These are phyloP conservation scores for Rhizopogon rudus DNA, from an alignment of 768 basidiomycete genomes.

Conservation along the genomic window DNA sequence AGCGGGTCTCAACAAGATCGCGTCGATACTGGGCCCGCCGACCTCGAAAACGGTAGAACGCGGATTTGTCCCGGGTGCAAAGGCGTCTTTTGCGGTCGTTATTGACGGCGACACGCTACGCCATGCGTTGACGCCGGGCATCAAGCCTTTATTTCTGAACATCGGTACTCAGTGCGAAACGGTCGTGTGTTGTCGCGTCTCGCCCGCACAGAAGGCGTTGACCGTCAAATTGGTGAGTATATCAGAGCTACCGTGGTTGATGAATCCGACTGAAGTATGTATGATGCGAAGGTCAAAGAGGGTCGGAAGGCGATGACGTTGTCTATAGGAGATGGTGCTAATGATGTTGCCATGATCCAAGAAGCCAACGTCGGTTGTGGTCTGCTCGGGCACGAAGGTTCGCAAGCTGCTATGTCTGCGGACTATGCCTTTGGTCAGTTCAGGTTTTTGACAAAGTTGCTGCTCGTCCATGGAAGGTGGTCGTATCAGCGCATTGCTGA, in stretches of 20 bases:
- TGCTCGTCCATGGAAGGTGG: slow-evolving; percentile 95
- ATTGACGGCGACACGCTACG: slow-evolving; percentile 93
- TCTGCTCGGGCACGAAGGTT: slow-evolving; percentile 89
- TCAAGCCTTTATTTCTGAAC: slow-evolving; percentile 86
- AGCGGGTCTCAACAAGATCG: slow-evolving; percentile 91
- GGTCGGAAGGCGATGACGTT: slow-evolving; percentile 94
- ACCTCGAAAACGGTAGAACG: slow-evolving; percentile 54
- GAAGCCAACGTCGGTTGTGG: slow-evolving; percentile 98
- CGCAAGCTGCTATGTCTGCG: slow-evolving; percentile 98
- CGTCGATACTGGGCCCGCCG: slow-evolving; percentile 77
- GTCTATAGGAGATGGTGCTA: slow-evolving; percentile 95
- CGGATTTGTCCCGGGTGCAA: slow-evolving; percentile 59
- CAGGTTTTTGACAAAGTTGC: slow-evolving; percentile 83
- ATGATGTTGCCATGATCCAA: slow-evolving; percentile 99
- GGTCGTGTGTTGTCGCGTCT: slow-evolving; percentile 97
- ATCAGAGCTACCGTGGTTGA: background rate
- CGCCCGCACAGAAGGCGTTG: slow-evolving; percentile 96
- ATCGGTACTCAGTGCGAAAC: slow-evolving; percentile 96
- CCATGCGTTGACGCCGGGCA: slow-evolving; percentile 67
- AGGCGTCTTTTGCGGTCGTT: slow-evolving; percentile 86
- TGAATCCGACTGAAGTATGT: slow-evolving; percentile 3
- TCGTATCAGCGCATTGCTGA: slow-evolving; percentile 94
- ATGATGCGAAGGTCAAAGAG: slow-evolving; percentile 72
- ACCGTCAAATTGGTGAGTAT: slow-evolving; percentile 81
- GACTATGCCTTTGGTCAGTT: slow-evolving; percentile 99